phyloP scores from a whole-genome alignment of 352 stramenopile genomes.

The Globisporangium cederbergense region DNA sequence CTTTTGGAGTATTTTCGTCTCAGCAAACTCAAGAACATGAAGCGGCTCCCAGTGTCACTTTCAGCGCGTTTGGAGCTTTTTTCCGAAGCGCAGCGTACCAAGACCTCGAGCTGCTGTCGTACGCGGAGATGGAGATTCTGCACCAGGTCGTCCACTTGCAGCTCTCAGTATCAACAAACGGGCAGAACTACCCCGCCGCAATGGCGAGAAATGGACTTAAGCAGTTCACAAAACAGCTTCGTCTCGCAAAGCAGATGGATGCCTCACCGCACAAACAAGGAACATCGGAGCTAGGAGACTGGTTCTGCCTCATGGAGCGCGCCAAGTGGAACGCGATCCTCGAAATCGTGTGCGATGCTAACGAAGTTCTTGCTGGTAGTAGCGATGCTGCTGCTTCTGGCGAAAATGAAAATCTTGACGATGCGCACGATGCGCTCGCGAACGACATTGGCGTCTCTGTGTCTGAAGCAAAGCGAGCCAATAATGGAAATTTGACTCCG shows the following conservation, averaged over 20 bases:
- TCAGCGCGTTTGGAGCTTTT: constrained; percentile 24
- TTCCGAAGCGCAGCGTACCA: constrained; percentile 2
- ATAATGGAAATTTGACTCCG: neutral
- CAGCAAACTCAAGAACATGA: neutral
- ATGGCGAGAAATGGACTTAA: constrained; percentile 4
- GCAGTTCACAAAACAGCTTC: constrained; percentile 14
- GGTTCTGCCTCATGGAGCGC: constrained; percentile 14
- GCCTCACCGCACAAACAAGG: neutral
- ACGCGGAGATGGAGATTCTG: constrained; percentile 20
- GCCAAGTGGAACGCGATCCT: constrained; percentile 11
- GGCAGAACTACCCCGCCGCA: neutral
- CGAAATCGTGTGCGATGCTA: constrained; percentile 1
- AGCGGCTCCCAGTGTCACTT: constrained; percentile 10
- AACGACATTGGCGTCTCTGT: constrained; percentile 6
- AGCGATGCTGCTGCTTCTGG: neutral
- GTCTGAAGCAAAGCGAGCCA: neutral
- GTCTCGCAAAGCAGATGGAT: constrained; percentile 1
- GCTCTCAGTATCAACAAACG: neutral
- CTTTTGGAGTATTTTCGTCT: neutral
- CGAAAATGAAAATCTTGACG: neutral
- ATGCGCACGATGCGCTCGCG: constrained; percentile 7
- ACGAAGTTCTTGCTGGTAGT: neutral
- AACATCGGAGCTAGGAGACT: neutral
- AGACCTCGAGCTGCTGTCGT: constrained; percentile 6
- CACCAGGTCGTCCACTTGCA: constrained; percentile 26